Conservation (phyloP, 306 rosid species). For the Trifolium dubium region DNA sequence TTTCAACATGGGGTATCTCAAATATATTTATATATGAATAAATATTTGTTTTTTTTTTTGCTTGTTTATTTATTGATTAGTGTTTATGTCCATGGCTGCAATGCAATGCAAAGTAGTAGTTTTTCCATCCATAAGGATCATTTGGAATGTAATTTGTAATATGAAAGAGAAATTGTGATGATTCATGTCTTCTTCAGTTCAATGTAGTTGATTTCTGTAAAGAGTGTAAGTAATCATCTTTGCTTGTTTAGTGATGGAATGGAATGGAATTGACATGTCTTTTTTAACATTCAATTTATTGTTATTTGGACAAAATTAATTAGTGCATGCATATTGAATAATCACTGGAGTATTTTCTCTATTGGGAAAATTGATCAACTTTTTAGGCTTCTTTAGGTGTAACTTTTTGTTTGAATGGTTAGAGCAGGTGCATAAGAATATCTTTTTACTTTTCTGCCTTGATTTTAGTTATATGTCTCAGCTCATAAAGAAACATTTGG, state of each 20-base stretch:
- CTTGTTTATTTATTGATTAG: slow-evolving; percentile 27
- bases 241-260: slow-evolving; percentile 19
- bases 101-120: not conserved
- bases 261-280: not conserved
- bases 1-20: slow-evolving; percentile 13
- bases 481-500: slow-evolving; percentile 25
- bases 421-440: slow-evolving; percentile 6
- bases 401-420: slow-evolving; percentile 19
- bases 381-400: slow-evolving; percentile 8
- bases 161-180: slow-evolving; percentile 44
- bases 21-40: slow-evolving; percentile 37
- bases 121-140: slow-evolving; percentile 4
- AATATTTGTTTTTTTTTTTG: slow-evolving; percentile 3
- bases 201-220: slow-evolving; percentile 39
- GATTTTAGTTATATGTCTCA: not conserved
- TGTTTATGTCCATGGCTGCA: slow-evolving; percentile 28
- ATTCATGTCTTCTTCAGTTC: slow-evolving; percentile 26
- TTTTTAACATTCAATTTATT: not conserved
- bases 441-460: slow-evolving; percentile 25
- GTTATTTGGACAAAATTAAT: slow-evolving; percentile 5
- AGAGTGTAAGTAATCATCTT: slow-evolving; percentile 33
- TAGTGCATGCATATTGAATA: slow-evolving; percentile 23
- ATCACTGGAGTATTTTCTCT: not conserved
- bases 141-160: slow-evolving; percentile 32
- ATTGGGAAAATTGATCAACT: not conserved